These are phyloP conservation scores for Picea sitchensis DNA, from an alignment of 75 land plant genomes.

Conservation along the genomic window DNA sequence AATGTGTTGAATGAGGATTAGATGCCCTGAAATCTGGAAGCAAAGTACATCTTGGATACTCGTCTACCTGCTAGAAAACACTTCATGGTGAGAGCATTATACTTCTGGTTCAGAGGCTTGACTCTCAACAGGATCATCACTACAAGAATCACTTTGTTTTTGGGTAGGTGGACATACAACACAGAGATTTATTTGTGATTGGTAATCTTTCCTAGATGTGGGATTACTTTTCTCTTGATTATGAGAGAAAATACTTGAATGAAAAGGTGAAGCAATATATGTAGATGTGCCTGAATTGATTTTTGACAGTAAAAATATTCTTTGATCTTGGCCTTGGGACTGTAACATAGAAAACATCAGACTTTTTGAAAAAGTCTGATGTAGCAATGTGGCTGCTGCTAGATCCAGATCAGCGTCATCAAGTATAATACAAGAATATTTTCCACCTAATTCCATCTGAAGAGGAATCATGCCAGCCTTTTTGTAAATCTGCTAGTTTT, in stretches of 20 bases:
- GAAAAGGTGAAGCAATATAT: neutral
- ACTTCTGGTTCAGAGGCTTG: slow-evolving; percentile 4
- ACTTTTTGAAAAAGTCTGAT: no score
- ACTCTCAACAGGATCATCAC: slow-evolving; percentile 4
- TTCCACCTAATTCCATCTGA: no score
- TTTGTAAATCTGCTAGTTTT: no score
- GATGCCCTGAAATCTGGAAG: no score
- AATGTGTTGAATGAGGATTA: no score
- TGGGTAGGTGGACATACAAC: neutral
- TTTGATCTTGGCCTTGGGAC: neutral
- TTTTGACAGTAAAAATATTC: neutral
- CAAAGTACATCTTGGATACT: no score
- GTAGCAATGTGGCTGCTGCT: no score
- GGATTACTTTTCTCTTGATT: neutral
- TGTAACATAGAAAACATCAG: slow-evolving; percentile 4
- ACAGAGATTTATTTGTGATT: neutral
- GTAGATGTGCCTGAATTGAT: neutral
- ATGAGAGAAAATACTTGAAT: neutral
- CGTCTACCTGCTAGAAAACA: no score
- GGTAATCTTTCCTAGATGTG: neutral
- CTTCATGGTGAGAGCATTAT: slow-evolving; percentile 3
- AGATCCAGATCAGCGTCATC: no score
- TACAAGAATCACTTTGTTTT: slow-evolving; percentile 6
- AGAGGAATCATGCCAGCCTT: no score
- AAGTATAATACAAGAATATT: no score